Evolutionary conservation across 495 filamentous ascomycete species (phyloP), one percentile per base, ranked within the genome.

Genomic region (Trichocladium antarcticum): DNA sequence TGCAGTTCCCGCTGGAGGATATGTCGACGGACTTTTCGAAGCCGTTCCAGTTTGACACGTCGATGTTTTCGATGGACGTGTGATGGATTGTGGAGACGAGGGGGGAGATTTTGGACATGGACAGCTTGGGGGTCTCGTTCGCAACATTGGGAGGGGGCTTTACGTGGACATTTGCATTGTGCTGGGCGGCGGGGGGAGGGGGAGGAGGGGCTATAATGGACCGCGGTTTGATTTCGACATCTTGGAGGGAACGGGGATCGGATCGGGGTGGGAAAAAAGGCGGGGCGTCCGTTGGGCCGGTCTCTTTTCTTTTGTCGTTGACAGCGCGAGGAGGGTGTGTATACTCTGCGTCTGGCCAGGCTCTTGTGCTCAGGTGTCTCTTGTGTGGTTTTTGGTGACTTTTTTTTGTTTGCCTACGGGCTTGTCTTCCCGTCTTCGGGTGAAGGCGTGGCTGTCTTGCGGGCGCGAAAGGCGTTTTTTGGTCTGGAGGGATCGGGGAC

Each of bases 41-140:
- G 50, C 64, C 69, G 3, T 71, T 70, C 41, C 21, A 51, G 34
- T 61, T 74, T 35, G 70, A 75, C 41, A 59, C 54, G 20, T 67
- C 65, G 24, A 47, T 67, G 7, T 76, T 67, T 52, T 68, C 61
- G 15, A 55, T 72, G 52, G 68, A 72, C 47, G 5, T 10, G 31
- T 40, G 40, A 3, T 27, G 8, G 40, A 3, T 27, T 4, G 28
- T 40, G 57, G 49, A 24, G 31, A 15, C n/a, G 9, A n/a, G 11
- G 16, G 11, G 20, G 32, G 43, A 29, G 43, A 28, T 15, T 17
- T 46, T 11, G 22, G 43, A 17, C 15, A 22, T 42, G 39, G 38
- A 19, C 10, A 29, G 27, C 27, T 32, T 11, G 2, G 31, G 9
- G 7, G 2, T 32, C 12, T 32, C 11, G 5, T 11, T 32, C 11